Base-by-base conservation (phyloP, 768 basidiomycete genomes). In the Lactifluus volemus region DNA sequence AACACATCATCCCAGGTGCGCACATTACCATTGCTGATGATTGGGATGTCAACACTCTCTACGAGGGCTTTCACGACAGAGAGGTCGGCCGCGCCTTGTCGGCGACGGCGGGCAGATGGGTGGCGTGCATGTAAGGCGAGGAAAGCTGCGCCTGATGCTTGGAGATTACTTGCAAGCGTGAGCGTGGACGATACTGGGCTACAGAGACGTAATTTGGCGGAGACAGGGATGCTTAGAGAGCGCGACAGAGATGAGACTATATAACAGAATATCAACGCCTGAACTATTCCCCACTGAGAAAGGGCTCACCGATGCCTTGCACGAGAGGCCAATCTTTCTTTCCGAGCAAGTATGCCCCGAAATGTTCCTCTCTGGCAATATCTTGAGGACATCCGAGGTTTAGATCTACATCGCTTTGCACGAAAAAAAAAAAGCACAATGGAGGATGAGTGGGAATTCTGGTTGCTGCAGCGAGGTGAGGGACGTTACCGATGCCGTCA, bases 341-440 rank as follows among this genome's bases (percentile, higher is more conserved):
- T 21, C 78, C 79, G 14, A 90, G 77, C n/a, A 92, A 76, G 68
- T 90, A 92, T 17, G 84, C 87, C 3, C 89, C 89, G 67, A 79
- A 87, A 66, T 85, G 88, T 10, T 77, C 82, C 44, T 84, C 79
- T 41, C 77, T 75, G 12, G 89, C 88, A 29, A 79, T 76, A 55
- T 85, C 81, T 66, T 88, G 88, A 25, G 89, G 89, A 69, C 89
- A 92, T 15, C 89, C 89, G 11, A 91, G 78, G 70, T 92, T 92
- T 55, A 91, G 69, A 74, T 91, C 89, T 92, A 64, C 34, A 38
- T 29, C 29, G 15, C 63, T 70, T 67, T 47, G 64, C 49, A 63
- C 25, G 15, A 9, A 30, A 36, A 45, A 47, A 60, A 29, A 29
- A 3, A n/a, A 0, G 9, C 4, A 47, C 10, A 12, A 10, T 19